Evolutionary conservation across 306 rosid species (phyloP).

Genomic region (Pterocarpus santalinus): DNA sequence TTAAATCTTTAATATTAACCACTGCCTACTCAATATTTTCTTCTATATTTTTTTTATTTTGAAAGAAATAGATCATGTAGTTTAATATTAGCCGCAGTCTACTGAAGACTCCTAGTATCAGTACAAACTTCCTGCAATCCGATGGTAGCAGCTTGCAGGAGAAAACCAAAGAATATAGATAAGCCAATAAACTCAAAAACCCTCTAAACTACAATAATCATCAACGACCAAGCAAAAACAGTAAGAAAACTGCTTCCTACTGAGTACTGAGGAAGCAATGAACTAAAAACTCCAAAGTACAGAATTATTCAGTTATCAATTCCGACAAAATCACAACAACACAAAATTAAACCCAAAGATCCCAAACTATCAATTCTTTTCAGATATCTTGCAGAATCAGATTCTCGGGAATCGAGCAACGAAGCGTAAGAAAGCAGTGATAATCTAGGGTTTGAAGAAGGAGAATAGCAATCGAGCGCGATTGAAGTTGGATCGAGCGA

Average conservation of each 20-base stretch:
- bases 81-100: background rate
- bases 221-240: background rate
- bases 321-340: background rate
- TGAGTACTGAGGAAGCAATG: background rate
- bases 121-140: slow-evolving; percentile 11
- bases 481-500: slow-evolving; percentile 47
- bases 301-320: background rate
- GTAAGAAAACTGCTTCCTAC: background rate
- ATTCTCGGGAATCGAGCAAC: background rate
- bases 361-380: background rate
- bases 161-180: background rate
- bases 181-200: slow-evolving; percentile 24
- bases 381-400: background rate
- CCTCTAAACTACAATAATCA: background rate
- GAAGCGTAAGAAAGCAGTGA: slow-evolving; percentile 7
- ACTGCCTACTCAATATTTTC: background rate
- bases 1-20: too few species aligned
- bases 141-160: background rate
- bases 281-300: background rate
- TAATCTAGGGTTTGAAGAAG: slow-evolving; percentile 65
- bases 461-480: slow-evolving; percentile 5
- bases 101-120: background rate
- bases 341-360: slow-evolving; percentile 13
- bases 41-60: too few species aligned
- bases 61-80: background rate